phyloP scores from a whole-genome alignment of 805 yeast species.

The Wickerhamiella kazuoi region DNA sequence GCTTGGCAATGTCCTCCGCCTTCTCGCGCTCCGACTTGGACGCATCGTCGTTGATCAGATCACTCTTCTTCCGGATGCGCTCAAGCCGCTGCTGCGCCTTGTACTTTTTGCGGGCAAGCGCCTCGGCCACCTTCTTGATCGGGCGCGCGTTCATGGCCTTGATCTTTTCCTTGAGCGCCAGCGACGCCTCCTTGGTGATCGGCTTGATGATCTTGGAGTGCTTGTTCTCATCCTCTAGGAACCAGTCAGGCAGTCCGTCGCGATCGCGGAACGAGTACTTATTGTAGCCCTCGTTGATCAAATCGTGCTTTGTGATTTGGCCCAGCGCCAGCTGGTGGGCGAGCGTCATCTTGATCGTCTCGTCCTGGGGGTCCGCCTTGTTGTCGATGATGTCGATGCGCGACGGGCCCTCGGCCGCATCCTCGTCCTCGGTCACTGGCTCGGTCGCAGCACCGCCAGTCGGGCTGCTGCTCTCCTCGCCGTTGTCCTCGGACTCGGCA shows the following conservation, averaged over 20 bases:
- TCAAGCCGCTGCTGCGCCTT: slow-evolving; percentile 77
- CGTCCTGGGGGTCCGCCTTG: slow-evolving; percentile 17
- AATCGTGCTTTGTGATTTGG: slow-evolving; percentile 63
- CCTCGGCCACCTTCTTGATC: slow-evolving; percentile 95
- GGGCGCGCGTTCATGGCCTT: slow-evolving; percentile 89
- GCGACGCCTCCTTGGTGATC: slow-evolving; percentile 83
- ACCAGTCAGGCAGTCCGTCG: slow-evolving; percentile 94
- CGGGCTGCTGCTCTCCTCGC: slow-evolving; percentile 5
- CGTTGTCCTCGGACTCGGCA: slow-evolving; percentile 8
- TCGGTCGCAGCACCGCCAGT: slow-evolving; percentile 2
- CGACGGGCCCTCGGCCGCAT: slow-evolving; percentile 11
- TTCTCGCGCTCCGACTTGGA: slow-evolving; percentile 84
- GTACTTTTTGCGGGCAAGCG: slow-evolving; percentile 89
- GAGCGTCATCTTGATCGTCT: slow-evolving; percentile 53
- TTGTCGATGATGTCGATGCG: slow-evolving; percentile 13
- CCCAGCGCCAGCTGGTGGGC: slow-evolving; percentile 93
- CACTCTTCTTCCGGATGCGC: slow-evolving; percentile 81
- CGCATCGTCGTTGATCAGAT: slow-evolving; percentile 70
- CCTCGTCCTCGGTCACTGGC: slow-evolving; percentile 6
- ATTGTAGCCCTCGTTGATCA: slow-evolving; percentile 84
- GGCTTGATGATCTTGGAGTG: slow-evolving; percentile 79
- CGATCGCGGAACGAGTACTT: slow-evolving; percentile 80
- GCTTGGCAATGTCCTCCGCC: slow-evolving; percentile 76
- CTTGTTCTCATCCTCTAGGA: slow-evolving; percentile 72
- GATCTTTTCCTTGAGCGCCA: slow-evolving; percentile 58